phyloP scores from a whole-genome alignment of 1,139 yeast genomes.

The Protomyces gravidus region DNA sequence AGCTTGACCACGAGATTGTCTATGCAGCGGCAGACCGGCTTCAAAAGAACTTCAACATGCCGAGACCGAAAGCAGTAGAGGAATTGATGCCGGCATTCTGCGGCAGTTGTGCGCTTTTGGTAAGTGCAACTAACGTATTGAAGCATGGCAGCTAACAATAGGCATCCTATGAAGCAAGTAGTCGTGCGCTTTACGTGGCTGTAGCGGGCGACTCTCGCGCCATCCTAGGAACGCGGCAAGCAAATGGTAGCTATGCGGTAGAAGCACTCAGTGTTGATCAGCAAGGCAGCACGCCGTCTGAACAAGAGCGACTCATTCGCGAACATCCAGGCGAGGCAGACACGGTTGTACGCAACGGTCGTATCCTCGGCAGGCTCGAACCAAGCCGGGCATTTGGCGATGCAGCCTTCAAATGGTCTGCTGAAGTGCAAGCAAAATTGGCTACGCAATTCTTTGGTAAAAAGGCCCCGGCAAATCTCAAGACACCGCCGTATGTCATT shows the following conservation, averaged over 20 bases:
- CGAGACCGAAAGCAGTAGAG: slow-evolving; percentile 60
- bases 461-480: slow-evolving; percentile 67
- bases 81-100: slow-evolving; percentile 86
- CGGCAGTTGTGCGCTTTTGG: slow-evolving; percentile 84
- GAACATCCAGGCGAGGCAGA: slow-evolving; percentile 92
- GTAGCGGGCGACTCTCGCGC: slow-evolving; percentile 97
- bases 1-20: slow-evolving; percentile 82
- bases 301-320: slow-evolving; percentile 71
- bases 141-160: neutral
- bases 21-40: slow-evolving; percentile 66
- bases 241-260: slow-evolving; percentile 75
- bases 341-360: slow-evolving; percentile 63
- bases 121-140: neutral
- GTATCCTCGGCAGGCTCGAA: slow-evolving; percentile 90
- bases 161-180: slow-evolving; percentile 75
- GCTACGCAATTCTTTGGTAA: slow-evolving; percentile 80
- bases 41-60: slow-evolving; percentile 52
- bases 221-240: slow-evolving; percentile 54
- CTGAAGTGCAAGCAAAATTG: slow-evolving; percentile 52
- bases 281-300: slow-evolving; percentile 87
- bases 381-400: slow-evolving; percentile 98
- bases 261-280: slow-evolving; percentile 84
- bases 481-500: slow-evolving; percentile 94
- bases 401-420: slow-evolving; percentile 81
- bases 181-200: slow-evolving; percentile 74